Evolutionary conservation across 2,329 filamentous ascomycete species (phyloP).

Genomic region (Exophiala viscosa): DNA sequence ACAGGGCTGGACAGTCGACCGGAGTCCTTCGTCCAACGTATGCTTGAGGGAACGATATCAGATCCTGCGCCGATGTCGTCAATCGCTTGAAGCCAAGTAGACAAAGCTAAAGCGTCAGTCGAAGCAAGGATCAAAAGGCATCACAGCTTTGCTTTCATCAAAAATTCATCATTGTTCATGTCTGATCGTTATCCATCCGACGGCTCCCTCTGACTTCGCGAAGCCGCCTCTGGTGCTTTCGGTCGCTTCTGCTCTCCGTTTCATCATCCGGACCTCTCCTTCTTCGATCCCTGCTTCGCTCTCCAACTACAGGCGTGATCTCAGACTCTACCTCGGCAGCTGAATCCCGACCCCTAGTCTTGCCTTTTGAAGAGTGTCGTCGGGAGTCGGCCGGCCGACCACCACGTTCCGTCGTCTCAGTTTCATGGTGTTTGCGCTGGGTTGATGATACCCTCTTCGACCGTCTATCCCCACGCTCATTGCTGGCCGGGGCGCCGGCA

Average conservation of each 20-base stretch:
- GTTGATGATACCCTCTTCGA: conserved; percentile 13
- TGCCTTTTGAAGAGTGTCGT: conserved; percentile 19
- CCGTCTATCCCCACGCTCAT: conserved; percentile 6
- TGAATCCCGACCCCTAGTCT: conserved; percentile 9
- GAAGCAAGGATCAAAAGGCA: too few relatives aligned
- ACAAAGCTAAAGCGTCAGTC: too few relatives aligned
- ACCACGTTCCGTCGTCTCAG: conserved; percentile 9
- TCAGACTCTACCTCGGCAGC: conserved; percentile 5
- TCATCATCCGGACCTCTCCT: conserved; percentile 32
- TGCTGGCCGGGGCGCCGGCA: not conserved
- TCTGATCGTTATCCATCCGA: conserved; percentile 3
- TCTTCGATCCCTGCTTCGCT: conserved; percentile 30
- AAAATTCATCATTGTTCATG: not conserved
- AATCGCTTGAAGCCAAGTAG: too few relatives aligned
- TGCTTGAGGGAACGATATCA: too few relatives aligned
- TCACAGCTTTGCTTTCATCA: not conserved
- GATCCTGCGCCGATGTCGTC: too few relatives aligned
- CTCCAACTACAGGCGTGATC: conserved; percentile 18
- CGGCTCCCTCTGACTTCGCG: conserved; percentile 18
- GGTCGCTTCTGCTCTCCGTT: conserved; percentile 5
- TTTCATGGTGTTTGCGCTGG: conserved; percentile 4
- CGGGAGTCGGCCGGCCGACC: conserved; percentile 8
- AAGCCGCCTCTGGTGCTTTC: conserved; percentile 18
- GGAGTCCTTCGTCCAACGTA: too few relatives aligned
- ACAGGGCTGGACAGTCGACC: too few relatives aligned